phyloP scores from a whole-genome alignment of 345 rosid species.

The Luvunga scandens region DNA sequence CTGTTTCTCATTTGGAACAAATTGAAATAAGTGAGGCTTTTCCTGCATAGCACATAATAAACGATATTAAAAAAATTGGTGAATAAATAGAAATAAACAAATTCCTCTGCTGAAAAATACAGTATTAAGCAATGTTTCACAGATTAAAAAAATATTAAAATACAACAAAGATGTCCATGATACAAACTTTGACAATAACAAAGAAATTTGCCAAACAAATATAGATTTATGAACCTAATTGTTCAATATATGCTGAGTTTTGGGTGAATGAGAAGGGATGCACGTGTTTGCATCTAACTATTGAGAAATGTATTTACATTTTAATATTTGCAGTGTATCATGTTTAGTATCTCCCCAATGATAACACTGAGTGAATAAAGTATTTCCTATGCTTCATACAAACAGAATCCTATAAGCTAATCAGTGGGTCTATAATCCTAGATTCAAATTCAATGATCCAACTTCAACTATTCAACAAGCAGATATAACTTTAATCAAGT shows the following conservation, averaged over 20 bases:
- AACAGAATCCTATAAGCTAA: neutral
- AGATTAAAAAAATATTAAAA: neutral
- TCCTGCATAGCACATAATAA: conserved; percentile 48
- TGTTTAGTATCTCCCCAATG: neutral
- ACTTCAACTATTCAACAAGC: neutral
- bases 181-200: neutral
- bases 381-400: neutral
- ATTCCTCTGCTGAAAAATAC: neutral
- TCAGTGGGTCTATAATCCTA: neutral
- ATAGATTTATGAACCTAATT: neutral
- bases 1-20: conserved; percentile 96
- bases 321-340: neutral
- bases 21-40: conserved; percentile 85
- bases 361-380: neutral
- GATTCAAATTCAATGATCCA: neutral
- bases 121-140: neutral
- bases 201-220: neutral
- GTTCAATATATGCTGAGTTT: neutral
- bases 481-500: conserved; percentile 12
- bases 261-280: neutral
- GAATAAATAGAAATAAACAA: neutral
- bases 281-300: neutral
- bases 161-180: neutral
- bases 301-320: neutral
- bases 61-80: neutral